Base-by-base conservation (phyloP, 140 eudicot genomes). In the Senecio squalidus region DNA sequence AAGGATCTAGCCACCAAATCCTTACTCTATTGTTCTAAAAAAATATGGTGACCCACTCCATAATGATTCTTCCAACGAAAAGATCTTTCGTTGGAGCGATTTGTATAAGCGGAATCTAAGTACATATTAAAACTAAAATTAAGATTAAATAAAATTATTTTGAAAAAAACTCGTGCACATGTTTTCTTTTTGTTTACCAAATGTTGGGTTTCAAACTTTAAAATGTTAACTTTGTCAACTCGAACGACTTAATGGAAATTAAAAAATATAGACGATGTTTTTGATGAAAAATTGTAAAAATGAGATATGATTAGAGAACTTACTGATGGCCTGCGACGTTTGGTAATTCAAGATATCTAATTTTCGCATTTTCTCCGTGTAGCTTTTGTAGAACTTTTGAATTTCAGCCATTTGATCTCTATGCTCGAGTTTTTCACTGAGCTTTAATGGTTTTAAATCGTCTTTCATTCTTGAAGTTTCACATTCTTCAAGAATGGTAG, bases 331-430 rank as follows among this genome's bases (percentile, higher is more conserved):
- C 68, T 92, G 88, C 76, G 78, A 48, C 2, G 89, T 84, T 72
- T 92, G 98, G 71, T 88, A 83, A 77, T 80, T 81, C 82, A 92
- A 75, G 84, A 87, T 66, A 26, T 92, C 98, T 82, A 92, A 38
- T 67, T 87, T 92, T 24, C 83, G 61, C 95, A 92, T 92, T 82
- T 75, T 87, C 9, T 92, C 98, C 0, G 70, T 62, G 64, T 92
- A 92, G 66, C 83, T 81, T 72, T 75, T 87, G 82, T 87, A 87
- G 58, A 92, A 83, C 62, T 74, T 87, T 43, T 87, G 95, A 60
- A 92, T 82, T 58, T 81, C 95, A 6, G 74, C 83, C 86, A 84
- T 77, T 14, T 67, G 67, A 69, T 92, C 96, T 58, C 84, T 76
- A 69, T 77, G 95, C 57, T 80, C 98, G 58, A 82, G 11, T 28